Percentiles rank a stretch among this genome's conserved stretches.
phyloP scores from a whole-genome alignment of 345 rosid genomes.

The Toxicodendron radicans region DNA sequence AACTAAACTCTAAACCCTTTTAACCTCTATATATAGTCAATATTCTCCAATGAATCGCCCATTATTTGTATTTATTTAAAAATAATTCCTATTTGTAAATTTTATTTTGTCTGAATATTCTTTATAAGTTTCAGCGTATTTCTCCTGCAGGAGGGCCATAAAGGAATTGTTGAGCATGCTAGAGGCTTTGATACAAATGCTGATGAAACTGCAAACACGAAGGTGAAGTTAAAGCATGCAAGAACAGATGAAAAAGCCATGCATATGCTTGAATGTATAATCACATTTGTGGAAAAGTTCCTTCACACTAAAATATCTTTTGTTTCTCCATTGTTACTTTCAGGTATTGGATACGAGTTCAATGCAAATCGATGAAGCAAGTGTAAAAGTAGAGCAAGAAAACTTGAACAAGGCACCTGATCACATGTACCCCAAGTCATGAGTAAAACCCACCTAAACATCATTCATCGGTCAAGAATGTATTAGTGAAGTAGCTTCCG shows the following conservation, averaged over 20 bases:
- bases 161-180: slow-evolving; percentile 47
- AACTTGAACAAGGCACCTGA: slow-evolving; percentile 51
- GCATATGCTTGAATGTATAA: not conserved
- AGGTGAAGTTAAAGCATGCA: slow-evolving; percentile 38
- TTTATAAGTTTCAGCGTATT: not conserved
- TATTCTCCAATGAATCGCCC: not conserved
- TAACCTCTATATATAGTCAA: not conserved
- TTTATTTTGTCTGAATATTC: not conserved
- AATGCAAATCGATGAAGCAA: slow-evolving; percentile 63
- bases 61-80: not conserved
- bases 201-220: slow-evolving; percentile 53
- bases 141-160: slow-evolving; percentile 53
- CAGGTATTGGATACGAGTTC: slow-evolving; percentile 54
- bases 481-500: not conserved
- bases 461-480: not conserved
- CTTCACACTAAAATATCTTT: not conserved
- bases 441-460: not conserved
- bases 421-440: slow-evolving; percentile 51
- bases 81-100: not conserved
- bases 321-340: slow-evolving; percentile 19
- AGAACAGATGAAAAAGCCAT: not conserved
- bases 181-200: slow-evolving; percentile 48
- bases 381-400: slow-evolving; percentile 68
- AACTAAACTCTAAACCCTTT: not conserved
- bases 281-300: not conserved